Evolutionary conservation across 371 early-diverging fungal species (phyloP), one percentile per base, ranked within the genome.

Genomic region (Entomophthora muscae): DNA sequence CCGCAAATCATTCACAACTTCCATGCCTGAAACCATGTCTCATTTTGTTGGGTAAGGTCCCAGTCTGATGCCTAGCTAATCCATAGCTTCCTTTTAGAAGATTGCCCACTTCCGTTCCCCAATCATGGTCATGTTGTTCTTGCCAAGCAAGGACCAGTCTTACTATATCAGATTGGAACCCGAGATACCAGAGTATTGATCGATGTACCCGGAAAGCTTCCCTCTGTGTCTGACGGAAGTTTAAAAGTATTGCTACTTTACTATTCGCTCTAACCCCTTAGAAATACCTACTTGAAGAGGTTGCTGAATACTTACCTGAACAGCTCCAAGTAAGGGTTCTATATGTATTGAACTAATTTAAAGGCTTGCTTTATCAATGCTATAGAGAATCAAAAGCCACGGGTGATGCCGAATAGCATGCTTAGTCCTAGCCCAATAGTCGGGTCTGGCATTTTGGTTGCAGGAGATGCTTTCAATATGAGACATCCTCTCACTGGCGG

Each of bases 391-490:
- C 78, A 88, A 32, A 77, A 89, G 0, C 68, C 91, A 52, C 73
- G 94, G 57, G 79, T 85, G 10, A 97, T 97, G 88, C 93, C 92
- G 51, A 92, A 88, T 74, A 80, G 83, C 42, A 92, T 81, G 70
- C 77, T 95, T 23, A 87, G 88, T 7, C 88, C 95, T 2, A 76
- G 88, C 0, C 52, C 32, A 12, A 69, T 73, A 0, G 64, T 70
- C 57, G 67, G 70, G 2, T 70, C 73, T 29, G 97, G 97, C 0
- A 73, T 89, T 1, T 77, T 93, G 31, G 68, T 93, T 13, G 69
- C 93, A 7, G 97, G 97, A 57, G 97, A 96, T 75, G 90, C 95
- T 1, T 80, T 88, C 72, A 96, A 96, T 71, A 90, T 95, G 80
- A 80, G 95, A 24, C 93, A 93, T 64, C 94, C 95, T 13, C 72